Conservation (phyloP, 2,329 filamentous ascomycete species). For the Fusarium newnesense region DNA sequence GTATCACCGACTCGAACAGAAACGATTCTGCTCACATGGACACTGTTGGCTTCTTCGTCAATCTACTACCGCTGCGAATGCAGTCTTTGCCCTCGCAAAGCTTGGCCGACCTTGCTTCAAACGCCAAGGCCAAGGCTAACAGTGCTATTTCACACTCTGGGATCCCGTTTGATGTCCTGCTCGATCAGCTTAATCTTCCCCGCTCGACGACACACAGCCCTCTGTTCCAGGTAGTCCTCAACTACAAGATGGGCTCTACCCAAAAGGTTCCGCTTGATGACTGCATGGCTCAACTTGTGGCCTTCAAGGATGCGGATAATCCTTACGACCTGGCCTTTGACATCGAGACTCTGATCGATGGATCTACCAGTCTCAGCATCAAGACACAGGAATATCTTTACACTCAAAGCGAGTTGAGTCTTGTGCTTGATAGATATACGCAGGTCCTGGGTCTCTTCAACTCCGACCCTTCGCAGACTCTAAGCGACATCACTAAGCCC, state of each 20-base stretch:
- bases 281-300: background rate
- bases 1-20: slow-evolving; percentile 22
- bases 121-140: background rate
- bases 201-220: slow-evolving; percentile 4
- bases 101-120: too few relatives aligned
- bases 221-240: background rate
- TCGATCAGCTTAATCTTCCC: slow-evolving; percentile 3
- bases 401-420: background rate
- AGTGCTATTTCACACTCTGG: background rate
- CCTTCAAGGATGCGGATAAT: background rate
- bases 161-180: slow-evolving; percentile 5
- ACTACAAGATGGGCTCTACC: slow-evolving; percentile 8
- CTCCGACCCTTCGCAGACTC: background rate
- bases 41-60: slow-evolving; percentile 18
- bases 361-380: background rate
- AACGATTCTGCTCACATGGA: slow-evolving; percentile 1
- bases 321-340: slow-evolving; percentile 1
- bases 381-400: slow-evolving; percentile 4
- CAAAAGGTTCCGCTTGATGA: background rate
- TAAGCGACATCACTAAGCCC: too few relatives aligned
- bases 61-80: slow-evolving; percentile 6
- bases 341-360: background rate
- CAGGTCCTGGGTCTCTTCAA: background rate
- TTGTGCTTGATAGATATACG: background rate
- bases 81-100: background rate